Base-by-base conservation (phyloP, 129 eudicot species). In the Mikania micrantha region DNA sequence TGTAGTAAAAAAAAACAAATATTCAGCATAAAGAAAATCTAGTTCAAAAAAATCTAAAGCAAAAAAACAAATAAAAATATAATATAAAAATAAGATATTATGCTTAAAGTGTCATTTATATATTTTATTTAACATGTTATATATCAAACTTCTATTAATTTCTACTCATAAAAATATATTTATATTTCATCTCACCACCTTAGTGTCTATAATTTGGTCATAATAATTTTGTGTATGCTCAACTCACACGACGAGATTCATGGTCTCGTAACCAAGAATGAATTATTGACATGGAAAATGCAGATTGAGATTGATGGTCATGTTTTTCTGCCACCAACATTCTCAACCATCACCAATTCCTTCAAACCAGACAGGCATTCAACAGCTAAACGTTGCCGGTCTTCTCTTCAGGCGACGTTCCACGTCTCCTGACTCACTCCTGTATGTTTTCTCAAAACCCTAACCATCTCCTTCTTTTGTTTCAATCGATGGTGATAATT, bases 351-450 rank as follows among this genome's bases (percentile, higher is more conserved):
- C 28, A 48, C 17, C 38, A 34, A 73, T 40, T 53, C 19, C 56
- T 57, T 69, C 64, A 27, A 52, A 25, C 40, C 42, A 47, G 1
- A 66, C 27, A 8, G 16, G 38, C 5, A 66, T 58, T 4, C 35
- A 69, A 53, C 3, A 54, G 21, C 16, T 69, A 13, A 57, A 38
- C 49, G 35, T 54, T 38, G 74, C 64, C 69, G 66, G 34, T 60
- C 48, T 42, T 71, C 67, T 71, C 19, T 52, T 71, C 76, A 45
- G 76, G 76, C 36, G 76, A 60, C 69, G 68, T 71, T 28, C 49
- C 47, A 19, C 76, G 76, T 72, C 76, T 71, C 76, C 76, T 72
- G 50, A 44, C 42, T 32, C 6, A 34, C 60, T 71, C 12, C 42
- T 32, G 76, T 72, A 60, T 34, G 76, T 47, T 17, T 72, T 68